Conservation (phyloP, 1,284 basidiomycete species). For the Coniferiporia weirii region DNA sequence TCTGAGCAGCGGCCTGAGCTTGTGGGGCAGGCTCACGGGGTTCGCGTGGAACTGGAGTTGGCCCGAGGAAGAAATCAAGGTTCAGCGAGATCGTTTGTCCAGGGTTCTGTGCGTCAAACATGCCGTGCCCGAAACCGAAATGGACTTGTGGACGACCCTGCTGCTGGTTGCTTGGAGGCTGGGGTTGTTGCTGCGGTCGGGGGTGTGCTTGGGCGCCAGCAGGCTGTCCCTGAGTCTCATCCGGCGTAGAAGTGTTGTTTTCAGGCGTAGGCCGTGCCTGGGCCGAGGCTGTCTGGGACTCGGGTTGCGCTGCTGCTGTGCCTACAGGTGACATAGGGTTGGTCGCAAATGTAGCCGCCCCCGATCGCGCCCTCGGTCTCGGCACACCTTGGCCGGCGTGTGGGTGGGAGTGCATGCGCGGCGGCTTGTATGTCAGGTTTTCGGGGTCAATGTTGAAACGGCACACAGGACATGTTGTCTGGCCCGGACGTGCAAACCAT, state of each 20-base stretch:
- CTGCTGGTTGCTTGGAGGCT: not conserved
- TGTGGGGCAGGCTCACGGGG: not conserved
- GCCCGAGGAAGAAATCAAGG: conserved; percentile 3
- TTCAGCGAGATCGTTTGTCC: not conserved
- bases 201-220: not conserved
- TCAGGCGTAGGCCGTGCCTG: not conserved
- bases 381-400: conserved; percentile 19
- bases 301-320: conserved; percentile 12
- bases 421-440: conserved; percentile 50
- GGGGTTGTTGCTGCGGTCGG: conserved; percentile 16
- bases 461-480: conserved; percentile 77
- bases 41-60: not conserved
- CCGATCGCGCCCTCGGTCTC: not conserved
- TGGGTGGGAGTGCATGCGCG: not conserved
- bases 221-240: too few species aligned
- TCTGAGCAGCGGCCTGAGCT: not conserved
- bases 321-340: conserved; percentile 7
- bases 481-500: conserved; percentile 70
- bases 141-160: not conserved
- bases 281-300: not conserved
- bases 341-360: conserved; percentile 1
- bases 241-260: not conserved
- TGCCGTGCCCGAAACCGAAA: not conserved
- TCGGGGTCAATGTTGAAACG: conserved; percentile 76
- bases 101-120: not conserved